A percentile compares a stretch with the other conserved stretches of the same genome.
Evolutionary conservation across 2,329 filamentous ascomycete genomes (phyloP).

Genomic region (Xylaria sp.): DNA sequence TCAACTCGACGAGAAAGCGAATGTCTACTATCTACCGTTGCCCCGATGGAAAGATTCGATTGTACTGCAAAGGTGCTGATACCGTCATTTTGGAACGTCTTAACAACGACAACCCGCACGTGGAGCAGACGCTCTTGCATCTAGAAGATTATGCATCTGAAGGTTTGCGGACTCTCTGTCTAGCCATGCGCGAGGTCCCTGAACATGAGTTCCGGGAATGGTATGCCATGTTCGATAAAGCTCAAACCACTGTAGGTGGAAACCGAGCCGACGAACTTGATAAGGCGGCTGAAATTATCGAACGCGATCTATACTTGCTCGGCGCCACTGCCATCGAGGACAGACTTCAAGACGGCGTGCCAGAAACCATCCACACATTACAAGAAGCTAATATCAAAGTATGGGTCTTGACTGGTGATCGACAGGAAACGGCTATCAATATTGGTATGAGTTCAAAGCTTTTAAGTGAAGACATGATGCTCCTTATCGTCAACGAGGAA

Average conservation of each 20-base stretch:
- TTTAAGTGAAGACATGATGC: conserved; percentile 97
- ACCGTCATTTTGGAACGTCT: conserved; percentile 96
- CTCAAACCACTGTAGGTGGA: conserved; percentile 88
- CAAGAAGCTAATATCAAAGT: conserved; percentile 98
- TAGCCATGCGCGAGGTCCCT: conserved; percentile 92
- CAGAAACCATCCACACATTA: conserved; percentile 96
- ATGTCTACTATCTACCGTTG: conserved; percentile 99
- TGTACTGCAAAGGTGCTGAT: conserved; percentile 96
- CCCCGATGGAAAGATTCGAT: conserved; percentile 91
- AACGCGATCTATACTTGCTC: conserved; percentile 88
- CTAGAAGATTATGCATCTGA: conserved; percentile 99
- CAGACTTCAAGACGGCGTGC: conserved; percentile 94
- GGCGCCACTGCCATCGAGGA: conserved; percentile 98
- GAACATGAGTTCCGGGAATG: conserved; percentile 91
- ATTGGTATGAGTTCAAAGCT: conserved; percentile 99
- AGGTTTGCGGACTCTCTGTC: conserved; percentile 90
- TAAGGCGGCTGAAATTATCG: conserved; percentile 95
- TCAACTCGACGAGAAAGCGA: conserved; percentile 96
- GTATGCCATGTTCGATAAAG: conserved; percentile 86
- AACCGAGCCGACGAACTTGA: conserved; percentile 95
- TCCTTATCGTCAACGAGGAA: conserved; percentile 96
- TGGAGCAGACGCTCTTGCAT: conserved; percentile 90
- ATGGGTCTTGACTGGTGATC: conserved; percentile 96
- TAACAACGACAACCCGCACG: conserved; percentile 81
- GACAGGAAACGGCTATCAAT: conserved; percentile 99